A percentile compares a stretch with the other conserved stretches of the same genome.
phyloP scores from a whole-genome alignment of 2,329 filamentous ascomycete genomes.

The Lasiodiplodia citricola region DNA sequence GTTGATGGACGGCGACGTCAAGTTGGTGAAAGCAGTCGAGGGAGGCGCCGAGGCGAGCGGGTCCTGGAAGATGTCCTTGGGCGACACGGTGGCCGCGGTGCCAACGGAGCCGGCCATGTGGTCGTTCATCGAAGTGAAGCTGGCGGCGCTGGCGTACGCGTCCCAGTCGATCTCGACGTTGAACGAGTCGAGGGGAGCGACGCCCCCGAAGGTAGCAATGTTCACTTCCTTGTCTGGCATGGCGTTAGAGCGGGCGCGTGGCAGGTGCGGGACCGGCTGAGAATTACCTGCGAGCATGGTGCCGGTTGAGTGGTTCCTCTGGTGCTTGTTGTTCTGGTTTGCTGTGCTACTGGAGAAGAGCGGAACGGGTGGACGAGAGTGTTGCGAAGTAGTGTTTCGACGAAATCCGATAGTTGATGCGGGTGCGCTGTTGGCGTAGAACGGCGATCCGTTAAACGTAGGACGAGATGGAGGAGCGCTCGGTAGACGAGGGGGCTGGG shows the following conservation, averaged over 20 bases:
- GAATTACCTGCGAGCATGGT: slow-evolving; percentile 43
- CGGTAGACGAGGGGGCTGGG: slow-evolving; percentile 56
- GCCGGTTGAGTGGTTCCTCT: slow-evolving; percentile 33
- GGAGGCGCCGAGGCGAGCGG: slow-evolving; percentile 77
- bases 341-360: slow-evolving; percentile 67
- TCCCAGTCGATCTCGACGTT: slow-evolving; percentile 35
- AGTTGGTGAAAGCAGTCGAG: slow-evolving; percentile 78
- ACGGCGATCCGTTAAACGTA: slow-evolving; percentile 67
- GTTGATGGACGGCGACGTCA: slow-evolving; percentile 82
- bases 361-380: slow-evolving; percentile 71
- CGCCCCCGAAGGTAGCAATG: slow-evolving; percentile 21
- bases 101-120: slow-evolving; percentile 33
- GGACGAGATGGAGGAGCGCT: slow-evolving; percentile 59
- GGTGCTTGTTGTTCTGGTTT: slow-evolving; percentile 48
- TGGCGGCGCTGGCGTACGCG: slow-evolving; percentile 14
- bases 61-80: slow-evolving; percentile 78
- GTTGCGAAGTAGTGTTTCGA: slow-evolving; percentile 56
- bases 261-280: background rate
- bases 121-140: slow-evolving; percentile 54
- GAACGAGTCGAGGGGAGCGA: slow-evolving; percentile 5
- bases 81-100: slow-evolving; percentile 71
- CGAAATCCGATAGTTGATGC: slow-evolving; percentile 65
- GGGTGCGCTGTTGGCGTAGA: slow-evolving; percentile 71
- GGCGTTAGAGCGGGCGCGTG: background rate
- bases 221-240: slow-evolving; percentile 21